Percentiles rank a stretch among this genome's conserved stretches.
phyloP scores from a whole-genome alignment of 2,329 filamentous ascomycete species.

The Cercospora brassicicola region DNA sequence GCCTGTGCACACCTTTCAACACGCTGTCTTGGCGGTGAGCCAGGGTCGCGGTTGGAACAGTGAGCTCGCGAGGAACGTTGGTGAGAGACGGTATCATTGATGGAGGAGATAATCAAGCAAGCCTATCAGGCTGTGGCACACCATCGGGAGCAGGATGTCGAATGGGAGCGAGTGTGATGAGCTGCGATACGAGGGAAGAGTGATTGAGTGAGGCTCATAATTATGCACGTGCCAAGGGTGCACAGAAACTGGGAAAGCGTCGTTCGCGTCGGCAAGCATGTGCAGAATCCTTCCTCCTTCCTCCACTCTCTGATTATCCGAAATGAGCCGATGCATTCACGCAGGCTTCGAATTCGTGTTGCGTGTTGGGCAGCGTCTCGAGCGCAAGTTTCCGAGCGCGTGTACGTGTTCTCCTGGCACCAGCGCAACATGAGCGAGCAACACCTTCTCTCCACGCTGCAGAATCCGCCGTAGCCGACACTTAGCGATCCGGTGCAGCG shows the following conservation, averaged over 20 bases:
- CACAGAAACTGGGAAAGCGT: background rate
- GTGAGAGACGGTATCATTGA: no score
- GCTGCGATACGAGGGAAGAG: background rate
- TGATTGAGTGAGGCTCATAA: background rate
- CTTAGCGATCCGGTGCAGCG: background rate
- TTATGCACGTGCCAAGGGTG: background rate
- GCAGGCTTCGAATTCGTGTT: background rate
- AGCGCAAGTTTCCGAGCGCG: background rate
- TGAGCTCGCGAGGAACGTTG: background rate
- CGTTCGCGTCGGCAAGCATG: background rate
- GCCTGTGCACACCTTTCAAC: constrained; percentile 17
- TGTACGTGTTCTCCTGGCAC: background rate
- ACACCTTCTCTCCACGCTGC: background rate
- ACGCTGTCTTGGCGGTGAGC: constrained; percentile 5
- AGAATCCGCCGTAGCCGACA: background rate
- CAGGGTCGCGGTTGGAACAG: background rate
- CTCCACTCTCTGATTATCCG: background rate
- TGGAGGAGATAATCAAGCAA: no score
- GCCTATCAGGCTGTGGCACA: no score
- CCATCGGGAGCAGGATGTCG: no score
- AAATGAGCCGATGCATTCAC: background rate
- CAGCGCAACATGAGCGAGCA: background rate
- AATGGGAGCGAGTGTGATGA: background rate
- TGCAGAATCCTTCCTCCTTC: background rate
- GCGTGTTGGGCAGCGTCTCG: background rate